Evolutionary conservation across 2,329 filamentous ascomycete genomes (phyloP).

Genomic region (Coniella vitis): DNA sequence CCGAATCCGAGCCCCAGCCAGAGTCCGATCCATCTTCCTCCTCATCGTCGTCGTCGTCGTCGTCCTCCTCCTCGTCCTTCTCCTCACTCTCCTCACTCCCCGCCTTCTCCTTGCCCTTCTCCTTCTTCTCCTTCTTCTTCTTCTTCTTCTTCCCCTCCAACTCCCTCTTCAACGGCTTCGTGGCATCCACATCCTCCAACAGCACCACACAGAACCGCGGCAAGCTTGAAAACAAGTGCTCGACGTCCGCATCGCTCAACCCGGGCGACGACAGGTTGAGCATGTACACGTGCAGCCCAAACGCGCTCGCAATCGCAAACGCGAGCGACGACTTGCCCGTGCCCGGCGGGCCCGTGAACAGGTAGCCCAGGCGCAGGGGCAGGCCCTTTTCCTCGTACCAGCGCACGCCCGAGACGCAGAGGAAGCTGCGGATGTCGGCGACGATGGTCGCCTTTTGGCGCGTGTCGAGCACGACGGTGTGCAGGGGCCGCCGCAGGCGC

Average conservation of each 20-base stretch:
- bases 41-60: not conserved
- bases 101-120: not conserved
- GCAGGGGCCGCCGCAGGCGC: conserved; percentile 2
- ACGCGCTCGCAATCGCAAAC: conserved; percentile 10
- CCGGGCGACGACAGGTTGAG: conserved; percentile 7
- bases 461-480: conserved; percentile 9
- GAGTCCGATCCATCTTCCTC: no score
- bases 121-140: not conserved
- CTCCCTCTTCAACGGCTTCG: conserved; percentile 5
- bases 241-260: conserved; percentile 7
- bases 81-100: not conserved
- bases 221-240: conserved; percentile 4
- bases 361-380: conserved; percentile 12
- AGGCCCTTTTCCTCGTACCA: conserved; percentile 14
- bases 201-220: conserved; percentile 10
- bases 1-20: no score
- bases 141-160: not conserved
- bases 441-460: conserved; percentile 9
- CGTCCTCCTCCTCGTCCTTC: not conserved
- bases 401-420: conserved; percentile 5
- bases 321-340: conserved; percentile 13
- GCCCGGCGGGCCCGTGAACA: conserved; percentile 13
- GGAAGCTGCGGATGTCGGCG: conserved; percentile 8
- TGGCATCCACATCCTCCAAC: conserved; percentile 14
- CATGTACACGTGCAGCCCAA: conserved; percentile 13